A percentile compares a stretch with the other conserved stretches of the same genome.
These are phyloP conservation scores for Escallonia herrerae DNA, from an alignment of 129 eudicot species.

Conservation along the genomic window DNA sequence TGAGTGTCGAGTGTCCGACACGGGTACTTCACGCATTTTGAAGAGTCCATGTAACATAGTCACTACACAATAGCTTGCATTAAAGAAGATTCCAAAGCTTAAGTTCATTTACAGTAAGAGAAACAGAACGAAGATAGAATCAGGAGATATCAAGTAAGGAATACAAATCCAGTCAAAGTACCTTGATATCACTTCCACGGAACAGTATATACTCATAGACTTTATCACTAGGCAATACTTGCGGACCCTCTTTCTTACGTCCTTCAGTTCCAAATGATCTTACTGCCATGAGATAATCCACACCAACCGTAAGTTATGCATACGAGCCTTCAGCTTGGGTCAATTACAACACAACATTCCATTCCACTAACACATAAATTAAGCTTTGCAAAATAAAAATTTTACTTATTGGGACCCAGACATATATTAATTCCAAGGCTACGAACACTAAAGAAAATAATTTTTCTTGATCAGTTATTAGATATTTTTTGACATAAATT, in stretches of 20 bases:
- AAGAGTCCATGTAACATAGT: too few relatives aligned
- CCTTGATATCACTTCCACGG: conserved; percentile 97
- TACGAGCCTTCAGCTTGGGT: background rate
- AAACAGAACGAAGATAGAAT: background rate
- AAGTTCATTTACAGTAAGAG: background rate
- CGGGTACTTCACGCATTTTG: too few relatives aligned
- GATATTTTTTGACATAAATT: background rate
- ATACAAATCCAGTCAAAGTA: conserved; percentile 9
- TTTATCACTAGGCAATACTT: conserved; percentile 69
- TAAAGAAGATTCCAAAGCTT: background rate
- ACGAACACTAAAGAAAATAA: too few relatives aligned
- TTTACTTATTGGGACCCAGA: too few relatives aligned
- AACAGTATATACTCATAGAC: conserved; percentile 80
- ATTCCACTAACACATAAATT: too few relatives aligned
- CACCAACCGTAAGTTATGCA: background rate
- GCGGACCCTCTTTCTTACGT: conserved; percentile 78
- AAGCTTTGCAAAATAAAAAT: too few relatives aligned
- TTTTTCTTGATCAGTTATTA: too few relatives aligned
- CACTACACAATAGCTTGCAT: too few relatives aligned
- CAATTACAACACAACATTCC: background rate
- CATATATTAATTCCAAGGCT: too few relatives aligned
- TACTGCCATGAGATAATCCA: conserved; percentile 31
- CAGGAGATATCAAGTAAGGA: background rate
- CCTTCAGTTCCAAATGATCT: conserved; percentile 94
- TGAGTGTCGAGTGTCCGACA: too few relatives aligned